Conservation (phyloP, 495 filamentous ascomycete genomes). For the Daldinia childiae region DNA sequence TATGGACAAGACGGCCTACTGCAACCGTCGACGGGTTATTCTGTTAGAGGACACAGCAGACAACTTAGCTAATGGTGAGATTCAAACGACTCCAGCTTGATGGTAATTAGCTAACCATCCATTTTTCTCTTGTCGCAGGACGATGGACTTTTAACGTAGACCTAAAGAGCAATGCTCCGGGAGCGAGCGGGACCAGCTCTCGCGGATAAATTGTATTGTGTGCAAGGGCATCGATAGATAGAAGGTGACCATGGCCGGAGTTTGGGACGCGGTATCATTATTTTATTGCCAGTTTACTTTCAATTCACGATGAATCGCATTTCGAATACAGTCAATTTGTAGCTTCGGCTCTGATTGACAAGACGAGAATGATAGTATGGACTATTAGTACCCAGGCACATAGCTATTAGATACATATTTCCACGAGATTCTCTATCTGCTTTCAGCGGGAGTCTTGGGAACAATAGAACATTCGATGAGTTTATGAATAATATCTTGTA, state of each 20-base stretch:
- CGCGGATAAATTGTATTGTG: constrained; percentile 34
- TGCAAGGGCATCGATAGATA: constrained; percentile 36
- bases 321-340: not conserved
- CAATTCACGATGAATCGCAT: not conserved
- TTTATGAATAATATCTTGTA: not conserved
- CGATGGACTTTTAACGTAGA: constrained; percentile 61
- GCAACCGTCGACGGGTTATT: constrained; percentile 90
- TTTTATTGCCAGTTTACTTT: not conserved
- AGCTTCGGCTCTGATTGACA: not conserved
- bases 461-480: not conserved
- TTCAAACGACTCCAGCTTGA: not conserved
- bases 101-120: not conserved
- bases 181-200: constrained; percentile 24
- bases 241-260: constrained; percentile 17
- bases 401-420: not conserved
- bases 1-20: constrained; percentile 97
- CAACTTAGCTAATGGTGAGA: constrained; percentile 85
- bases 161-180: constrained; percentile 41
- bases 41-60: constrained; percentile 90
- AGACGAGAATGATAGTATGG: not conserved
- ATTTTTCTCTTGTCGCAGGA: constrained; percentile 46
- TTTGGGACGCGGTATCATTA: not conserved
- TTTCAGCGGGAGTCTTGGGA: constrained; percentile 1
- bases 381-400: not conserved
- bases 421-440: not conserved